A percentile compares a stretch with the other conserved stretches of the same genome.
phyloP scores from a whole-genome alignment of 768 basidiomycete species.

The Sporobolomyces pararoseus region DNA sequence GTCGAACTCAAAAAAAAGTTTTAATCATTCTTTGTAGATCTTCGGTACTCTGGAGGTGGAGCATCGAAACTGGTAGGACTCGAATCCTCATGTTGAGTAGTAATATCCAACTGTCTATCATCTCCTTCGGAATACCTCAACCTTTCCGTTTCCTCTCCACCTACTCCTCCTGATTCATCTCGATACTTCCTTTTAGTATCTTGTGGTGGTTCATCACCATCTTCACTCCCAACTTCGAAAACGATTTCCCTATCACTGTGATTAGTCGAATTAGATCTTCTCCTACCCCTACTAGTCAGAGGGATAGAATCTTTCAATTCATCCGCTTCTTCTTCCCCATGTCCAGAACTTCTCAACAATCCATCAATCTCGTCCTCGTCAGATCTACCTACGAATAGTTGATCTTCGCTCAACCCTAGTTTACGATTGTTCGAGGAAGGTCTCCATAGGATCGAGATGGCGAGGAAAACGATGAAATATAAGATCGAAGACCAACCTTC shows the following conservation, averaged over 20 bases:
- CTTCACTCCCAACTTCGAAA: slow-evolving; percentile 35
- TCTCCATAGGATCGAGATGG: slow-evolving; percentile 87
- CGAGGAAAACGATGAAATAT: slow-evolving; percentile 63
- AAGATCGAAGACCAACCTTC: slow-evolving; percentile 91
- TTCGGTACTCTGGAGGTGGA: slow-evolving; percentile 8
- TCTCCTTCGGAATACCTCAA: neutral
- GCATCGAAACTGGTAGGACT: slow-evolving; percentile 5
- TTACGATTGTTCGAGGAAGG: slow-evolving; percentile 84
- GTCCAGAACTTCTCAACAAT: slow-evolving; percentile 85
- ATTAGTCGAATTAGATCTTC: neutral
- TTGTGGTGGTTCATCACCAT: slow-evolving; percentile 20
- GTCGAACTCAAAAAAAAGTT: too few species aligned
- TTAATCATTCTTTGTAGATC: slow-evolving; percentile 1
- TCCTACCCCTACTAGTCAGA: too few species aligned
- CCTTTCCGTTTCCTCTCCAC: neutral
- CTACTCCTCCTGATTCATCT: neutral
- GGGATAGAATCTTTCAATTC: slow-evolving; percentile 25
- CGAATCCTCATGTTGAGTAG: slow-evolving; percentile 17
- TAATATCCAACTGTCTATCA: slow-evolving; percentile 26
- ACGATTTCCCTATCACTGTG: neutral
- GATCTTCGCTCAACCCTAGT: slow-evolving; percentile 91
- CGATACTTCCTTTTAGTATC: neutral
- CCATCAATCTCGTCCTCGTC: slow-evolving; percentile 86
- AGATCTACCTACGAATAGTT: slow-evolving; percentile 89
- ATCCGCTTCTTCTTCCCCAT: slow-evolving; percentile 52